phyloP scores from a whole-genome alignment of 192 early-diverging fungal species.

The Coemansia biformis region DNA sequence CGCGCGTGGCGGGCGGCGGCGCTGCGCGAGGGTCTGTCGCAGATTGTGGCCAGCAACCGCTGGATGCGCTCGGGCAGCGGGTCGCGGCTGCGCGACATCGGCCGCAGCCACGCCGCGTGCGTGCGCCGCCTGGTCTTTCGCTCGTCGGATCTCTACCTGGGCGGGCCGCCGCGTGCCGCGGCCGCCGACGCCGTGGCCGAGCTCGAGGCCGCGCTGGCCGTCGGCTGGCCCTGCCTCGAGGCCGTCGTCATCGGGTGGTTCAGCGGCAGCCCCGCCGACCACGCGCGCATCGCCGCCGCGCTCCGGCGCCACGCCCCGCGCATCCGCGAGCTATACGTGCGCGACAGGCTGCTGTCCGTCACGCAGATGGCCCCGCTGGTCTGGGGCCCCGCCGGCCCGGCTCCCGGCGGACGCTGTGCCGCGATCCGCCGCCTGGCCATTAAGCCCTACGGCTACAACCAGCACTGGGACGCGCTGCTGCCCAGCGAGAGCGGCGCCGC shows the following conservation, averaged over 20 bases:
- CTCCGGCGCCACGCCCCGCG: conserved; percentile 20
- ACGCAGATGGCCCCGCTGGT: conserved; percentile 8
- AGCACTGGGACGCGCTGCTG: conserved; percentile 34
- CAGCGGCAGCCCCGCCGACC: conserved; percentile 18
- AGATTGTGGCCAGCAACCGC: conserved; percentile 40
- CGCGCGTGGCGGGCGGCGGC: conserved; percentile 36
- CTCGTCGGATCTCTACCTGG: conserved; percentile 18
- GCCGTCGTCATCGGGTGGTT: conserved; percentile 40
- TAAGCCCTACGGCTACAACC: conserved; percentile 40
- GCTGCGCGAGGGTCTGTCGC: conserved; percentile 20
- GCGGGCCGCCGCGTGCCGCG: conserved; percentile 19
- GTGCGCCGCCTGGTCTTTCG: conserved; percentile 44
- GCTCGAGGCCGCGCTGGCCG: conserved; percentile 29
- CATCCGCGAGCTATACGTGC: conserved; percentile 28
- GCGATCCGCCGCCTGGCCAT: conserved; percentile 22
- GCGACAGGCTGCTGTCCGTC: conserved; percentile 27
- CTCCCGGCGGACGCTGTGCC: conserved; percentile 1
- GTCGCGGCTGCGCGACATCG: conserved; percentile 16
- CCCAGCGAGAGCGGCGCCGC: conserved; percentile 25
- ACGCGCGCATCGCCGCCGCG: conserved; percentile 18
- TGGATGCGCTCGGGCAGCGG: conserved; percentile 28
- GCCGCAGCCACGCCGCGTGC: conserved; percentile 3
- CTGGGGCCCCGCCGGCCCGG: background rate
- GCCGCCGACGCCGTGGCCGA: conserved; percentile 5
- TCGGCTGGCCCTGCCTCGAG: conserved; percentile 29